A percentile compares a stretch with the other conserved stretches of the same genome.
Evolutionary conservation across 371 early-diverging fungal genomes (phyloP).

Genomic region (Lichtheimia hyalospora): DNA sequence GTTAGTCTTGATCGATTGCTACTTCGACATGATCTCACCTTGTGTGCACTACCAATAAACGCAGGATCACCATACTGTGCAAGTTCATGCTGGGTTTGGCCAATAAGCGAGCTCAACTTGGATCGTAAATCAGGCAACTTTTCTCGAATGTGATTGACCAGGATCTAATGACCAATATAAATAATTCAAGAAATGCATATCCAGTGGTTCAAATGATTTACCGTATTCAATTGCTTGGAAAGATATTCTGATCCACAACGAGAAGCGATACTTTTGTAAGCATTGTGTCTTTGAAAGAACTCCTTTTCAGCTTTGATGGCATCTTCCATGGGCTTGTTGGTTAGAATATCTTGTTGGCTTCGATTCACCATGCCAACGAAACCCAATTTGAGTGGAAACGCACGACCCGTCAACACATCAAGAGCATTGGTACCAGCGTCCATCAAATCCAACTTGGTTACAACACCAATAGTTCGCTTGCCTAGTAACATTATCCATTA

Average conservation of each 20-base stretch:
- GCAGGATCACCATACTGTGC: constrained; percentile 71
- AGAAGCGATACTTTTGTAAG: constrained; percentile 77
- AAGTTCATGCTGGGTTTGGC: constrained; percentile 82
- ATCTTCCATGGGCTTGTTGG: constrained; percentile 76
- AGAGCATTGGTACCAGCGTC: constrained; percentile 91
- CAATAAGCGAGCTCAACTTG: constrained; percentile 75
- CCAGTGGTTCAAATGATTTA: constrained; percentile 19
- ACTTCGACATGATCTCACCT: not conserved
- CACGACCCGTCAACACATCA: constrained; percentile 82
- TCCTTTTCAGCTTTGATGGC: constrained; percentile 76
- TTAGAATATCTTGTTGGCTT: constrained; percentile 85
- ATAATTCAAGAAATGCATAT: no score
- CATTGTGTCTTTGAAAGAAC: constrained; percentile 81
- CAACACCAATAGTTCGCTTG: constrained; percentile 86
- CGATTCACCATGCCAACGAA: constrained; percentile 92
- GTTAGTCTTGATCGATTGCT: no score
- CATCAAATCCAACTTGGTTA: constrained; percentile 96
- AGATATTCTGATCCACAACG: constrained; percentile 88
- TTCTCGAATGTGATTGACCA: constrained; percentile 82
- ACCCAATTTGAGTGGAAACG: constrained; percentile 84
- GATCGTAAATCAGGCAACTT: constrained; percentile 82
- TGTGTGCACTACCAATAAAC: constrained; percentile 35
- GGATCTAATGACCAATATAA: constrained; percentile 42
- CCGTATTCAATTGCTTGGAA: constrained; percentile 75
- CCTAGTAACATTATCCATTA: constrained; percentile 18